Evolutionary conservation across 75 land plant genomes (phyloP), one percentile per base, ranked within the genome.

Genomic region (Pinus albicaulis): DNA sequence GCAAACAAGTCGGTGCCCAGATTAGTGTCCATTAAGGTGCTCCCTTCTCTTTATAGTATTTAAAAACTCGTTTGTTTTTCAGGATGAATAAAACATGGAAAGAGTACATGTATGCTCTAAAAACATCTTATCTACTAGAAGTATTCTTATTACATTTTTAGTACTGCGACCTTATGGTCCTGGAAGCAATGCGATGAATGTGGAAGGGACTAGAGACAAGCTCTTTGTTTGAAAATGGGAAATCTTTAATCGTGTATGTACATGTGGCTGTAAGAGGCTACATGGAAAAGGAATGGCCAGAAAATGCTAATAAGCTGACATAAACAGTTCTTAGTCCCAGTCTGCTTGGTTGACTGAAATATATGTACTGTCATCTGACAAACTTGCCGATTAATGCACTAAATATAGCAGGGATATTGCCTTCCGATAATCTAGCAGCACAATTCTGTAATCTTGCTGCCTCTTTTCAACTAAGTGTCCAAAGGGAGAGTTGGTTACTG

Each of bases 1-100:
- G 81, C 89, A 12, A 91, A 91, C 36, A 86, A 92, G 63, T 89
- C 94, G 34, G 87, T 82, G 7, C 96, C 98, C 20, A 89, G 86
- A 61, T 73, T 93, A 55, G 31, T 91, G 55, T 71, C 72, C 80
- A 78, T 88, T 70, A 91, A 85, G 84, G 91, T 87, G 22, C 34
- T 23, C 19, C 55, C 56, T 56, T 48, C 38, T 60, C 63, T 78
- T 82, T 68, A 11, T 68, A 38, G 41, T 34, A 41, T 68, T 68
- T 48, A 10, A 48, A 48, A 48, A 10, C 52, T 48, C 41, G 41
- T 38, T 12, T 36, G 7, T 66, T 36, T 66, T 19, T 66, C 44
- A 36, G 38, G 70, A 36, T 36, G 48, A 36, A 36, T 66, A 13
- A 48, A 36, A 36, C 36, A 66, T 36, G 48, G 15, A 19, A 68